Conservation (phyloP, 305 asterid species). For the Solanum hybrid region DNA sequence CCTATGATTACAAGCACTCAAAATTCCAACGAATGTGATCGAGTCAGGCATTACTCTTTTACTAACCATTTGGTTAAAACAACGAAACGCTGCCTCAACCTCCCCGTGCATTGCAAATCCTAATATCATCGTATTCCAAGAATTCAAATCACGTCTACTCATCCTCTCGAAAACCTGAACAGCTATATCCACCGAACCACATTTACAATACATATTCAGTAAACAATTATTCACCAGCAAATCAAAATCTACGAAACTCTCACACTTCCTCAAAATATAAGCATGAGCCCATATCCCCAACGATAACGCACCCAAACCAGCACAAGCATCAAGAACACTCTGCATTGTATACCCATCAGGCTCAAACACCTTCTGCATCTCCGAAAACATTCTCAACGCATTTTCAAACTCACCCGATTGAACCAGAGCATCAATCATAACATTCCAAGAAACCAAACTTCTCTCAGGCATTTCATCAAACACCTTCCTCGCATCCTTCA, state of each 20-base stretch:
- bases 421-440: slow-evolving; percentile 55
- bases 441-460: slow-evolving; percentile 73
- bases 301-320: slow-evolving; percentile 63
- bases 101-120: slow-evolving; percentile 66
- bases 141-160: slow-evolving; percentile 47
- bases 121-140: slow-evolving; percentile 59
- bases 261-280: slow-evolving; percentile 30
- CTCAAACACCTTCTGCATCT: slow-evolving; percentile 41
- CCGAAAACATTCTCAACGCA: slow-evolving; percentile 38
- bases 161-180: slow-evolving; percentile 48
- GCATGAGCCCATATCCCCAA: slow-evolving; percentile 71
- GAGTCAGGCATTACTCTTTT: slow-evolving; percentile 44
- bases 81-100: slow-evolving; percentile 30
- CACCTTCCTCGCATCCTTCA: slow-evolving; percentile 34
- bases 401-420: slow-evolving; percentile 52
- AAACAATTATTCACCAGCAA: slow-evolving; percentile 45
- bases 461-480: slow-evolving; percentile 64
- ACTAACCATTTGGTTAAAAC: slow-evolving; percentile 31
- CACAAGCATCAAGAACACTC: slow-evolving; percentile 61
- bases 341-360: slow-evolving; percentile 77
- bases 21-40: slow-evolving; percentile 56
- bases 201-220: slow-evolving; percentile 69
- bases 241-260: slow-evolving; percentile 21
- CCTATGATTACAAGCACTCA: slow-evolving; percentile 67
- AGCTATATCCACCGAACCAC: slow-evolving; percentile 56